Conservation (phyloP, 805 yeast genomes). For the Nakazawaea laoshanensis region DNA sequence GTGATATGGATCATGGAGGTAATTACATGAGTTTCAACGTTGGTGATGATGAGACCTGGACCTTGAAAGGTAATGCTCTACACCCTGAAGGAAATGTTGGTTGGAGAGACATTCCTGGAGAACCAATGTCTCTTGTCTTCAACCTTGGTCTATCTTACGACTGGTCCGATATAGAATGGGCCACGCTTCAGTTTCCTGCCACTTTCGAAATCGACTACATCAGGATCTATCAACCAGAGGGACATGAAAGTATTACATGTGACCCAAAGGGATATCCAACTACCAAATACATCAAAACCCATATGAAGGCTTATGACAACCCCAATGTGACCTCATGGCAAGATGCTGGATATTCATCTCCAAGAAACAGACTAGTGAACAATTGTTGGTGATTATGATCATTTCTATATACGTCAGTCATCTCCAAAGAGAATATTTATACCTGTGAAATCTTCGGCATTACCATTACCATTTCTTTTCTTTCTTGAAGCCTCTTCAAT, state of each 20-base stretch:
- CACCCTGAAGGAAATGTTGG: slow-evolving; percentile 47
- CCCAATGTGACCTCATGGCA: slow-evolving; percentile 28
- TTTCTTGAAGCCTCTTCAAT: slow-evolving; percentile 43
- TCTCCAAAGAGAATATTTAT: slow-evolving; percentile 50
- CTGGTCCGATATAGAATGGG: slow-evolving; percentile 33
- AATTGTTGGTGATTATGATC: no score
- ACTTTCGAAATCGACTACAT: slow-evolving; percentile 29
- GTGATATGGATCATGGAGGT: slow-evolving; percentile 14
- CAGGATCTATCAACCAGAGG: slow-evolving; percentile 30
- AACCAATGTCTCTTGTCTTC: slow-evolving; percentile 76
- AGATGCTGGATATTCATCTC: slow-evolving; percentile 27
- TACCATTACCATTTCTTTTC: slow-evolving; percentile 29
- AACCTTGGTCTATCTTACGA: slow-evolving; percentile 70
- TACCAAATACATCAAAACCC: slow-evolving; percentile 24
- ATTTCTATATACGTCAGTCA: no score
- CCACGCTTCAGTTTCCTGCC: slow-evolving; percentile 26
- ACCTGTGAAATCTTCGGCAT: slow-evolving; percentile 45
- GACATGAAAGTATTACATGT: slow-evolving; percentile 22
- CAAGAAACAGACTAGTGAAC: slow-evolving; percentile 17
- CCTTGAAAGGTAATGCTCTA: slow-evolving; percentile 23
- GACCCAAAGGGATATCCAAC: slow-evolving; percentile 31
- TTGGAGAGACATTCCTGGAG: slow-evolving; percentile 68
- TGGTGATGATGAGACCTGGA: slow-evolving; percentile 21
- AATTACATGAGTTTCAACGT: slow-evolving; percentile 28
- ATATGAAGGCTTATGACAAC: slow-evolving; percentile 25